Percentiles rank a stretch among this genome's conserved stretches.
Conservation (phyloP, 495 filamentous ascomycete species). For the Amniculicola lignicola region DNA sequence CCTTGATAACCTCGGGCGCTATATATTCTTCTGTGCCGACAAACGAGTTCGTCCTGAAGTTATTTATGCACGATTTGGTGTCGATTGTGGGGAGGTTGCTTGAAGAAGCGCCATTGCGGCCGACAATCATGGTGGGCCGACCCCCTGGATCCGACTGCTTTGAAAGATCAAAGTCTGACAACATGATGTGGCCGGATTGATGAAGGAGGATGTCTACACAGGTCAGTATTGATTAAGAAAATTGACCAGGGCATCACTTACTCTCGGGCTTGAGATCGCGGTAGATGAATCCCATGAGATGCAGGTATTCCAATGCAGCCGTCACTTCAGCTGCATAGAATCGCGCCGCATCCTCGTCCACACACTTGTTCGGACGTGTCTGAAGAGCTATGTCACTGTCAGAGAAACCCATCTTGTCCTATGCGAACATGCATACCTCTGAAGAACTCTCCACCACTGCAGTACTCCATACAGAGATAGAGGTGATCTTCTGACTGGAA, state of each 20-base stretch:
- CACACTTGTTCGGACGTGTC: constrained; percentile 94
- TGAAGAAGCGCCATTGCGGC: constrained; percentile 74
- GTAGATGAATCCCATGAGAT: constrained; percentile 99
- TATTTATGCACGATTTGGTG: constrained; percentile 95
- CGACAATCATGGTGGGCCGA: constrained; percentile 94
- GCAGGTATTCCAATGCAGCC: constrained; percentile 92
- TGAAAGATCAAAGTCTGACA: constrained; percentile 97
- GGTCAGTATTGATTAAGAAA: constrained; percentile 26
- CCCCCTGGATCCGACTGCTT: constrained; percentile 97
- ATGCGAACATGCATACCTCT: constrained; percentile 50
- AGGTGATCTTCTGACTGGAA: constrained; percentile 99
- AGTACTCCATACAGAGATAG: constrained; percentile 99
- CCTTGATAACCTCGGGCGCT: constrained; percentile 97
- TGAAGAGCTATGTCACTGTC: constrained; percentile 63
- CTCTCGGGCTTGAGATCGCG: constrained; percentile 97
- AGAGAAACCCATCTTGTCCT: constrained; percentile 3
- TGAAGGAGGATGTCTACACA: constrained; percentile 86
- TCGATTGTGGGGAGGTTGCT: constrained; percentile 90
- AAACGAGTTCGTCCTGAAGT: constrained; percentile 98
- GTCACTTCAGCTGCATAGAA: constrained; percentile 99
- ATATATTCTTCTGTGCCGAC: constrained; percentile 99
- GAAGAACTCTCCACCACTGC: constrained; percentile 98
- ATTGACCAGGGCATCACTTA: constrained; percentile 47
- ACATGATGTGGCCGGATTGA: constrained; percentile 98
- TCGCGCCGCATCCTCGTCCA: constrained; percentile 91